Conservation (phyloP, 441 rosid species). For the Syzygium malaccense region DNA sequence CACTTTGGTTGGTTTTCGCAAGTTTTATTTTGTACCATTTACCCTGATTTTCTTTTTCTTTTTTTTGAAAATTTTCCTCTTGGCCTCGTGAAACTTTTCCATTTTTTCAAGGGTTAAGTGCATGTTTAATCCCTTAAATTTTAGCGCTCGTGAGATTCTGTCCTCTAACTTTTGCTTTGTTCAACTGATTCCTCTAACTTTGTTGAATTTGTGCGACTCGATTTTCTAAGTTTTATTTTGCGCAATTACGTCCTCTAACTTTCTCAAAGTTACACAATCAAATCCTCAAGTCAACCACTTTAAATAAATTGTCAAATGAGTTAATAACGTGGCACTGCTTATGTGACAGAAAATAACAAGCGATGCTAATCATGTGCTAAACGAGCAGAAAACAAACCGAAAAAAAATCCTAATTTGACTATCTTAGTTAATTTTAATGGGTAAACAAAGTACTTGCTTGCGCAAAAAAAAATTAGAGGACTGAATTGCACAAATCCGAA, state of each 20-base stretch:
- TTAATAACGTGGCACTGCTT: background rate
- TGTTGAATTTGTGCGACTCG: background rate
- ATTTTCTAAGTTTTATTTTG: background rate
- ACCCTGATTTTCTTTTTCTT: fast-evolving
- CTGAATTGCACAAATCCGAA: background rate
- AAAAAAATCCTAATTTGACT: background rate
- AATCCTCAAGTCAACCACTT: too few relatives aligned
- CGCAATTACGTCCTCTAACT: too few relatives aligned
- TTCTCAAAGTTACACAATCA: too few relatives aligned
- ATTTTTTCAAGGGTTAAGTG: background rate
- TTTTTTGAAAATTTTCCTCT: background rate
- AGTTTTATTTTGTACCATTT: background rate
- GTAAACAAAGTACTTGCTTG: background rate
- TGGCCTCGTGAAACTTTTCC: background rate
- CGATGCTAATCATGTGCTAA: background rate
- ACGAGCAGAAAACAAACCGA: background rate
- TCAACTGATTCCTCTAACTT: background rate
- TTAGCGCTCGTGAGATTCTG: background rate
- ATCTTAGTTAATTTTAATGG: background rate
- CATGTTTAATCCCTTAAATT: background rate
- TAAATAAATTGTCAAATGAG: background rate
- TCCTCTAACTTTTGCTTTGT: background rate
- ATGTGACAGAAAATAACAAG: background rate
- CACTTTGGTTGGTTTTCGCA: background rate
- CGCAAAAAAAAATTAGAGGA: background rate